A percentile compares a stretch with the other conserved stretches of the same genome.
Evolutionary conservation across 257 asterid genomes (phyloP).

Genomic region (Lavandula angustifolia): DNA sequence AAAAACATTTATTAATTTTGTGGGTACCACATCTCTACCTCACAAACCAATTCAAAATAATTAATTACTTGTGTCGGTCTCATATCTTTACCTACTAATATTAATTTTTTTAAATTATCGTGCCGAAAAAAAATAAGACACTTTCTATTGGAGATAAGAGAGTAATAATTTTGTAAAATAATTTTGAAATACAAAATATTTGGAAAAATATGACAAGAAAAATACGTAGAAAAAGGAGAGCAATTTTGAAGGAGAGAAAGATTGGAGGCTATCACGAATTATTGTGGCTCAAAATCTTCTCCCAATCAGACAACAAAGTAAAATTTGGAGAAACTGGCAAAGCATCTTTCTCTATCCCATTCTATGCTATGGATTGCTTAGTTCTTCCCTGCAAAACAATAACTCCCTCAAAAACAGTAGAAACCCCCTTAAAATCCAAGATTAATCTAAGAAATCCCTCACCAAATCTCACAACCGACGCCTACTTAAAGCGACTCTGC

Average conservation of each 20-base stretch:
- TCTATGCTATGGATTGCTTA: slow-evolving; percentile 61
- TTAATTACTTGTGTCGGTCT: no score
- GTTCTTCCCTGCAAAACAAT: slow-evolving; percentile 54
- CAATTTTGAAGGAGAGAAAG: no score
- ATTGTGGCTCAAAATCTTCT: slow-evolving; percentile 27
- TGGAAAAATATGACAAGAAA: background rate
- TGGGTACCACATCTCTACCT: no score
- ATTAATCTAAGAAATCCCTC: slow-evolving; percentile 22
- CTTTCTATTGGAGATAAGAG: no score
- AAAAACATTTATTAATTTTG: no score
- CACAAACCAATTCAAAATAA: no score
- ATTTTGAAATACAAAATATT: no score
- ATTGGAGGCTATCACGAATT: background rate
- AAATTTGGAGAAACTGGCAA: background rate
- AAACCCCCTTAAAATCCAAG: slow-evolving; percentile 33
- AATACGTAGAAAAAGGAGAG: background rate
- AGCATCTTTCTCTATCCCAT: background rate
- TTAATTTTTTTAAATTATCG: no score
- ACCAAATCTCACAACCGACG: slow-evolving; percentile 41
- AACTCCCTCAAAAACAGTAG: slow-evolving; percentile 36
- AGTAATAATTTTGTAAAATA: no score
- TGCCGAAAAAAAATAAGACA: no score
- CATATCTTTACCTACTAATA: no score
- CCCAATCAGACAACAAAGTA: slow-evolving; percentile 13
- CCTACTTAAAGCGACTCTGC: slow-evolving; percentile 64